These are phyloP conservation scores for Testicularia cyperi DNA, from an alignment of 1,284 basidiomycete genomes.

Conservation along the genomic window DNA sequence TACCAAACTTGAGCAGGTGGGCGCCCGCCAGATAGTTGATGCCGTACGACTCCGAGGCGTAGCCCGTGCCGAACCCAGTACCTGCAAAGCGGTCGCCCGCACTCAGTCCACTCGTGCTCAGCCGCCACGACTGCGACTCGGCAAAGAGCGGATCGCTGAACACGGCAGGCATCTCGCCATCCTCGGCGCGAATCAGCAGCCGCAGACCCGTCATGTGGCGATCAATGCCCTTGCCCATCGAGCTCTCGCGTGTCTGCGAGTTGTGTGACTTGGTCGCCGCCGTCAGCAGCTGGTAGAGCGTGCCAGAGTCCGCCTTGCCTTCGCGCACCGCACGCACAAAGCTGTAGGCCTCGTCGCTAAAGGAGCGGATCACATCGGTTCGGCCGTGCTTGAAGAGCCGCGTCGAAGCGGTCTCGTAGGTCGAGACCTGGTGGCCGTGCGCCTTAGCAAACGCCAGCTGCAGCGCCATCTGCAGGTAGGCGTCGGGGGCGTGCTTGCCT, in stretches of 20 bases:
- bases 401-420: constrained; percentile 92
- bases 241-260: constrained; percentile 74
- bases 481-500: constrained; percentile 82
- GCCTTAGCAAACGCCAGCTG: constrained; percentile 88
- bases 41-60: constrained; percentile 44
- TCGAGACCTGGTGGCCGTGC: constrained; percentile 77
- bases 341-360: constrained; percentile 73
- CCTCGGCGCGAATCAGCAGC: constrained; percentile 60
- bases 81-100: constrained; percentile 84
- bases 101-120: constrained; percentile 87
- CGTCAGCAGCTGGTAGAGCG: constrained; percentile 67
- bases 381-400: constrained; percentile 86
- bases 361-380: constrained; percentile 85
- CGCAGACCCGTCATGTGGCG: constrained; percentile 86
- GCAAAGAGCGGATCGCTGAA: constrained; percentile 72
- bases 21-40: constrained; percentile 72
- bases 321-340: constrained; percentile 80
- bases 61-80: constrained; percentile 70
- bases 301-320: constrained; percentile 64
- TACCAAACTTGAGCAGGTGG: constrained; percentile 84
- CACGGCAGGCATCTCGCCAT: constrained; percentile 45
- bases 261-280: constrained; percentile 75
- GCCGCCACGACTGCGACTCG: constrained; percentile 80
- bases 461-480: constrained; percentile 87
- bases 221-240: constrained; percentile 83